phyloP scores from a whole-genome alignment of 176 grass and related monocot species.

The Triticum dicoccoides region DNA sequence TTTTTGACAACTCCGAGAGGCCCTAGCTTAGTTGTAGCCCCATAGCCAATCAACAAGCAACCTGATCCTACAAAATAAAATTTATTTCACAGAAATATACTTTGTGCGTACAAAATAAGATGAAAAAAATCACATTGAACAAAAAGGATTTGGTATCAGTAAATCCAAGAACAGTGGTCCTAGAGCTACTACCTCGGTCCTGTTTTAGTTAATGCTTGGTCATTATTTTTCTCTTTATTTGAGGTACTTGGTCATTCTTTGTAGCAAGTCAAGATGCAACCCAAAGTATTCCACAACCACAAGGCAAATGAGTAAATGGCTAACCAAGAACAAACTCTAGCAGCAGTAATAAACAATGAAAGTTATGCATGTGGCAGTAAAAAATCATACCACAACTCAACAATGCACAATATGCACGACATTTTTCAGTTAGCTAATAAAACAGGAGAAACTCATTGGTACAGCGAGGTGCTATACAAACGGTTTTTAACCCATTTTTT shows the following conservation, averaged over 20 bases:
- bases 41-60: slow-evolving; percentile 86
- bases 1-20: slow-evolving; percentile 58
- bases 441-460: neutral
- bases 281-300: neutral
- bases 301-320: neutral
- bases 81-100: neutral
- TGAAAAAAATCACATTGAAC: neutral
- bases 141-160: neutral
- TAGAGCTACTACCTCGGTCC: neutral
- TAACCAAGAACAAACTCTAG: neutral
- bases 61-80: slow-evolving; percentile 47
- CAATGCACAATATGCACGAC: neutral
- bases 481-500: too few relatives aligned
- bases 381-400: neutral
- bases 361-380: neutral
- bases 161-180: neutral
- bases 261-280: neutral
- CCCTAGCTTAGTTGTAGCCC: slow-evolving; percentile 66
- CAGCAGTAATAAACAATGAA: neutral
- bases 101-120: neutral
- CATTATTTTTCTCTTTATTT: neutral
- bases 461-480: too few relatives aligned
- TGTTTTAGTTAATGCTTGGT: neutral
- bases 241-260: neutral
- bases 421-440: neutral